Evolutionary conservation across 371 early-diverging fungal species (phyloP).

Genomic region (Entomophthora muscae): DNA sequence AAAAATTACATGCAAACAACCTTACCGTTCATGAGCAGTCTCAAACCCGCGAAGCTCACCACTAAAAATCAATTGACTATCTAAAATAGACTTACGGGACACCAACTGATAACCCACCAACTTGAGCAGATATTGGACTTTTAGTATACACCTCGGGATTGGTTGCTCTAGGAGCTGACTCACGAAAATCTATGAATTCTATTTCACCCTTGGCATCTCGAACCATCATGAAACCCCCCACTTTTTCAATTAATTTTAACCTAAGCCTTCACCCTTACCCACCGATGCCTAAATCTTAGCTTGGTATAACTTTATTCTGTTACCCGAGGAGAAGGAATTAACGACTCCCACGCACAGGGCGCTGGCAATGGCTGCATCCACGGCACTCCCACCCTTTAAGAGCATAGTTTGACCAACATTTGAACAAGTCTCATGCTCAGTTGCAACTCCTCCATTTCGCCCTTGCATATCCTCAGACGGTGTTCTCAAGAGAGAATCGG

Average conservation of each 20-base stretch:
- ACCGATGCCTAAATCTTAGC: background rate
- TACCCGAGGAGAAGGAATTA: conserved; percentile 88
- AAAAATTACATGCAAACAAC: background rate
- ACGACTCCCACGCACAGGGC: conserved; percentile 87
- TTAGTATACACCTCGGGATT: conserved; percentile 47
- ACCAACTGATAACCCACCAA: conserved; percentile 70
- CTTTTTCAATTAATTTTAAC: conserved; percentile 12
- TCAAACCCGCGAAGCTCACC: conserved; percentile 12
- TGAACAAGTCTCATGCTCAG: conserved; percentile 68
- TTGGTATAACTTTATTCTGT: conserved; percentile 13
- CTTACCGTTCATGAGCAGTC: conserved; percentile 10
- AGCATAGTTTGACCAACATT: conserved; percentile 58
- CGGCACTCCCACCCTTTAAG: conserved; percentile 85
- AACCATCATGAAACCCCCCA: conserved; percentile 96
- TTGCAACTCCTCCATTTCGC: conserved; percentile 54
- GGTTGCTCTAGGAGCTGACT: conserved; percentile 72
- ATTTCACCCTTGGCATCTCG: conserved; percentile 28
- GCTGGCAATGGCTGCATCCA: conserved; percentile 93
- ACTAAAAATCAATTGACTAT: conserved; percentile 13
- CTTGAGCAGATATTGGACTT: conserved; percentile 39
- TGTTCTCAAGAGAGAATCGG: too few species aligned
- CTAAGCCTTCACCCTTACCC: background rate
- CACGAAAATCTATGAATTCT: conserved; percentile 63
- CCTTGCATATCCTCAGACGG: background rate
- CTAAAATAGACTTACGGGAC: conserved; percentile 36